Evolutionary conservation across 768 basidiomycete species (phyloP).

Genomic region (Phylloporus rhodoxanthus): DNA sequence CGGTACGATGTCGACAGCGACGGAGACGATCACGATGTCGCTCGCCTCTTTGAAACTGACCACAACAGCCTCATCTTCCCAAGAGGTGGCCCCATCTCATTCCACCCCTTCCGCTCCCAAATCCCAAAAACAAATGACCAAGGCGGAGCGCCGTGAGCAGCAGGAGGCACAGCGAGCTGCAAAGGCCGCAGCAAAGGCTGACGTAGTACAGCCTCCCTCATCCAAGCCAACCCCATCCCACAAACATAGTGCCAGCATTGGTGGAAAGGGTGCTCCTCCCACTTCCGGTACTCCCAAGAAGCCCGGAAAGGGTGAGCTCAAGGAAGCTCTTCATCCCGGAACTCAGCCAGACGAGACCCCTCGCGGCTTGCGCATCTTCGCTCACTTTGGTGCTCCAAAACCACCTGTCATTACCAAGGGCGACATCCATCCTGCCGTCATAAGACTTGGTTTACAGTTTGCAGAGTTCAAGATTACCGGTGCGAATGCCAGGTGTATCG

Average conservation of each 20-base stretch:
- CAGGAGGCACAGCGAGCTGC: conserved; percentile 78
- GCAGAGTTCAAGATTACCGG: conserved; percentile 89
- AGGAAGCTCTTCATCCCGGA: conserved; percentile 26
- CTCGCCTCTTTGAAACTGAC: conserved; percentile 18
- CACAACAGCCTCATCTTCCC: neutral
- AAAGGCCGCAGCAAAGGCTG: conserved; percentile 49
- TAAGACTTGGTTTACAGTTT: conserved; percentile 84
- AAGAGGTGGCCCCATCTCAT: conserved; percentile 8
- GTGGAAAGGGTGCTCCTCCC: conserved; percentile 14
- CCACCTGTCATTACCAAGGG: conserved; percentile 52
- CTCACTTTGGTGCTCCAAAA: conserved; percentile 79
- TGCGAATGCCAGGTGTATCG: conserved; percentile 93
- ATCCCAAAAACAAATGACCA: conserved; percentile 71
- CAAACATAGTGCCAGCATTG: conserved; percentile 15
- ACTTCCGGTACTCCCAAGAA: conserved; percentile 21
- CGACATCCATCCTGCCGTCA: conserved; percentile 85
- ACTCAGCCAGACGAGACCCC: conserved; percentile 32
- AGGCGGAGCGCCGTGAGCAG: conserved; percentile 71
- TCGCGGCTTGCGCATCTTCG: conserved; percentile 75
- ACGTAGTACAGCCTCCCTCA: conserved; percentile 14
- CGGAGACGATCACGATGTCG: conserved; percentile 14
- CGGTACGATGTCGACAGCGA: conserved; percentile 21
- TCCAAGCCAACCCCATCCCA: conserved; percentile 30
- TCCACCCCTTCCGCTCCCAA: conserved; percentile 21
- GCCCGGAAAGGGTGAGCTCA: conserved; percentile 25